These are phyloP conservation scores for Effrenium voratum DNA, from an alignment of 73 alveolate species.

Conservation along the genomic window DNA sequence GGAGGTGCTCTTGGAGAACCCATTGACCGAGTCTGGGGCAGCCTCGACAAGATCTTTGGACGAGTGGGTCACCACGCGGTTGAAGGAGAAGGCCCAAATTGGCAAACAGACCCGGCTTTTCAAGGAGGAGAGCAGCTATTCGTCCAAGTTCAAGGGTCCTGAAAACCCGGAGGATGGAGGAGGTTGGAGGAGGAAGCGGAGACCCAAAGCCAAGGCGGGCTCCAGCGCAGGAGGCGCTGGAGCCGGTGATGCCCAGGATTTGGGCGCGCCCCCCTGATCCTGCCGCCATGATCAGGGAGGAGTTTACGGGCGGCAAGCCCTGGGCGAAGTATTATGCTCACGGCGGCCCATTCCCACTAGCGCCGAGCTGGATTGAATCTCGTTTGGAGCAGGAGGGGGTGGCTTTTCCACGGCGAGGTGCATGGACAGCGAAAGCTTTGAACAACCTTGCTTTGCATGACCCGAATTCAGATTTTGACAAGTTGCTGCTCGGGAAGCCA, in stretches of 20 bases:
- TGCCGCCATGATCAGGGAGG: neutral
- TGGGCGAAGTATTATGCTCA: neutral
- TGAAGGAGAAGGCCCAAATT: constrained; percentile 10
- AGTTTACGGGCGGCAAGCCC: neutral
- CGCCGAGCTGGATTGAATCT: neutral
- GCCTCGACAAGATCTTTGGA: neutral
- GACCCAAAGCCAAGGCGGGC: neutral
- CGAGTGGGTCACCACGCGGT: neutral
- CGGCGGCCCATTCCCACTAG: constrained; percentile 2
- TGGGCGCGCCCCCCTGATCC: neutral
- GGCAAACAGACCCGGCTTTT: neutral
- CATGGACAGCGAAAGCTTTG: too few relatives aligned
- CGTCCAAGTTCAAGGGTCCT: neutral
- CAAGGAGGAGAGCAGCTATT: neutral
- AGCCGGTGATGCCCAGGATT: neutral
- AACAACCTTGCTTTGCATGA: constrained; percentile 38
- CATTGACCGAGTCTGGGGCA: neutral
- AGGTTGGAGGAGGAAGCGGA: neutral
- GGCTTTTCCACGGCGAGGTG: constrained; percentile 1
- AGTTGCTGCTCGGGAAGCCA: neutral
- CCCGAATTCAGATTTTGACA: constrained; percentile 26
- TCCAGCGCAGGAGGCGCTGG: neutral
- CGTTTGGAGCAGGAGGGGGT: too few relatives aligned
- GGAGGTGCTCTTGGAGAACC: neutral
- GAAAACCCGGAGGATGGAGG: neutral